Percentiles rank a stretch among this genome's conserved stretches.
Conservation (phyloP, 2,329 filamentous ascomycete genomes). For the Neonectria faginata region DNA sequence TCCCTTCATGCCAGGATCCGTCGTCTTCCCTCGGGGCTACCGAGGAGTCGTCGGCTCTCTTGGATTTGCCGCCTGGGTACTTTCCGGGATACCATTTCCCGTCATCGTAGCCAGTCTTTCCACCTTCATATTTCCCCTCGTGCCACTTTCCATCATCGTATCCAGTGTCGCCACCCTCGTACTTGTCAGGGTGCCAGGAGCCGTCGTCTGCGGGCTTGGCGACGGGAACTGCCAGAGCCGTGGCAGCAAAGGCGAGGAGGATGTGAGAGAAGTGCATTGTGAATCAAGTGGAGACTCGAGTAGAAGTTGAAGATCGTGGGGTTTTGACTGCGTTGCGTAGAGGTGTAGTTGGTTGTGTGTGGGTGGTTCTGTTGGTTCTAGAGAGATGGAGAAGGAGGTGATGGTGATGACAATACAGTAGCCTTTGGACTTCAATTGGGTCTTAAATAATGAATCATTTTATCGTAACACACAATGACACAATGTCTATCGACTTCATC, state of each 20-base stretch:
- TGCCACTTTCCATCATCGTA: slow-evolving; percentile 1
- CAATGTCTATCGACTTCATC: not conserved
- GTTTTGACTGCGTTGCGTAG: not conserved
- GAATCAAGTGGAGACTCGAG: not conserved
- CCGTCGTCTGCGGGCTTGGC: not conserved
- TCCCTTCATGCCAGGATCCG: slow-evolving; percentile 24
- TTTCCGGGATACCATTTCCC: not conserved
- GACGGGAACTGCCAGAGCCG: not conserved
- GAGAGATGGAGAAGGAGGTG: not conserved
- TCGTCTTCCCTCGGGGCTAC: not conserved
- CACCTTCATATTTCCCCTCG: slow-evolving; percentile 11
- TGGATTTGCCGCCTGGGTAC: not conserved
- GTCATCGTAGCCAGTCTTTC: not conserved
- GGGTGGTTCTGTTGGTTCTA: not conserved
- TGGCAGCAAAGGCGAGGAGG: not conserved
- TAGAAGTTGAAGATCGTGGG: not conserved
- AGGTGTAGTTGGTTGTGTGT: no score
- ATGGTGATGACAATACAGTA: not conserved
- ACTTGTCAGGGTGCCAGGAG: slow-evolving; percentile 11
- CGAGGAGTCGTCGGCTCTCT: slow-evolving; percentile 3
- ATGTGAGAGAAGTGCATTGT: not conserved
- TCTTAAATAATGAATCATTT: not conserved
- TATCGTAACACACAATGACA: not conserved
- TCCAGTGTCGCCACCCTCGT: not conserved
- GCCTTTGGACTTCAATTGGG: not conserved